Evolutionary conservation across 2,329 filamentous ascomycete species (phyloP).

Genomic region (Emmonsiellopsis sp.): DNA sequence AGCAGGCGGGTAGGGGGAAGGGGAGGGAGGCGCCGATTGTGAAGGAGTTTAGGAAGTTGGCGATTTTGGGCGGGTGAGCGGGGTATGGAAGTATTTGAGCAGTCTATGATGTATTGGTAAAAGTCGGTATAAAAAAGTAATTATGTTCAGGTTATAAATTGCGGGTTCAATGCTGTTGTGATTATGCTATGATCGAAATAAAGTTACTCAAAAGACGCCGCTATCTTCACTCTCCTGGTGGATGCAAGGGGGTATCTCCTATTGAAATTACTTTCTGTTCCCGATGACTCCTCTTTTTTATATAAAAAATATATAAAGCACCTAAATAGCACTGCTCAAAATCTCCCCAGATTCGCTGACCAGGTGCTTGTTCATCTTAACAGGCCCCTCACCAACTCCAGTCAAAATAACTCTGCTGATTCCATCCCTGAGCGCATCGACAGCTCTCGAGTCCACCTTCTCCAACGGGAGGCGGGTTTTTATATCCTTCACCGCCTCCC

Average conservation of each 20-base stretch:
- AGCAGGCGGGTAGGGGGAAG: slow-evolving; percentile 26
- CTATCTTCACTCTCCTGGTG: not conserved
- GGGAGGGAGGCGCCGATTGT: slow-evolving; percentile 43
- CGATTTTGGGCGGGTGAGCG: slow-evolving; percentile 22
- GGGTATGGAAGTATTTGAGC: not conserved
- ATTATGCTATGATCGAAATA: not conserved
- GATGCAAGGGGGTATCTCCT: slow-evolving; percentile 1
- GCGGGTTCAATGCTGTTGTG: no score
- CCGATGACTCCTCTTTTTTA: not conserved
- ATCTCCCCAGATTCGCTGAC: slow-evolving; percentile 57
- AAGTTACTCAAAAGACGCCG: not conserved
- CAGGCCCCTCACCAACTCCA: slow-evolving; percentile 79
- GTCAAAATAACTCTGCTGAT: slow-evolving; percentile 87
- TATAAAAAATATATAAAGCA: not conserved
- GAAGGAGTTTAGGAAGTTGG: slow-evolving; percentile 37
- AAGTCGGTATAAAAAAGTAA: no score
- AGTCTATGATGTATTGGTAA: no score
- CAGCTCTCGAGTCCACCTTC: slow-evolving; percentile 45
- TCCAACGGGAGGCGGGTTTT: slow-evolving; percentile 51
- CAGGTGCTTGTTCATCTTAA: slow-evolving; percentile 68
- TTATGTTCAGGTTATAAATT: no score
- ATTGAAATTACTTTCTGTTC: not conserved
- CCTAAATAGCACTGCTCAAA: slow-evolving; percentile 17
- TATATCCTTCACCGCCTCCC: slow-evolving; percentile 43
- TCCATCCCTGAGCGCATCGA: slow-evolving; percentile 61